These are phyloP conservation scores for Cladosporium sp. DNA, from an alignment of 2,329 filamentous ascomycete species.

Conservation along the genomic window DNA sequence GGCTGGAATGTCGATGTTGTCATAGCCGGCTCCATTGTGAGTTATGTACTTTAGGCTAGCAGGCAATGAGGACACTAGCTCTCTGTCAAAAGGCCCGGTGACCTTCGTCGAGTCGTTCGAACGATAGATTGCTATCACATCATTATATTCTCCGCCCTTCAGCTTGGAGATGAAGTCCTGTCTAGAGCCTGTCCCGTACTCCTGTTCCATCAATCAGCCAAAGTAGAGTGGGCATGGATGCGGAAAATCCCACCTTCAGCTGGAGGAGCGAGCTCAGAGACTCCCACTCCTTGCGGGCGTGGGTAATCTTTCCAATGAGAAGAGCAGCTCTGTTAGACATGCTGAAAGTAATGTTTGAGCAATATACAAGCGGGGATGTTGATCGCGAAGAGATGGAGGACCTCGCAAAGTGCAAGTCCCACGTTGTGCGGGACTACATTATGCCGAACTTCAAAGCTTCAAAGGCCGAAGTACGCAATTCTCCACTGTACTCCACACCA, in stretches of 20 bases:
- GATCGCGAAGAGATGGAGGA: not conserved
- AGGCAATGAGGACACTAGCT: slow-evolving; percentile 47
- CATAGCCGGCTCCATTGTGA: slow-evolving; percentile 47
- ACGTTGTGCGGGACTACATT: slow-evolving; percentile 5
- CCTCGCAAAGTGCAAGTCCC: slow-evolving; percentile 1
- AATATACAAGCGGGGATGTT: not conserved
- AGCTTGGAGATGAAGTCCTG: slow-evolving; percentile 59
- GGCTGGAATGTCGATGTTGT: slow-evolving; percentile 40
- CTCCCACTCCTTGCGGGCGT: slow-evolving; percentile 52
- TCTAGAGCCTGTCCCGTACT: slow-evolving; percentile 56
- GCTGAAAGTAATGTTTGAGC: not conserved
- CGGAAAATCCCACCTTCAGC: slow-evolving; percentile 34
- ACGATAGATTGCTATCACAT: slow-evolving; percentile 59
- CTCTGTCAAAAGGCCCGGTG: slow-evolving; percentile 51
- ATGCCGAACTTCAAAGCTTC: slow-evolving; percentile 3
- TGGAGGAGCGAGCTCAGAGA: slow-evolving; percentile 37
- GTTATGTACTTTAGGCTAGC: slow-evolving; percentile 48
- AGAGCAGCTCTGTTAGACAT: slow-evolving; percentile 39
- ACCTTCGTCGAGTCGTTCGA: slow-evolving; percentile 57
- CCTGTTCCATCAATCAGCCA: slow-evolving; percentile 38
- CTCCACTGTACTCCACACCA: not conserved
- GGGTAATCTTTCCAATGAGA: slow-evolving; percentile 49
- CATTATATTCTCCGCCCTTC: slow-evolving; percentile 57
- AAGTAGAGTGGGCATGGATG: not conserved
- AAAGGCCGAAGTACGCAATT: slow-evolving; percentile 9